Evolutionary conservation across 129 eudicot genomes (phyloP).

Genomic region (Flaveria brownii): DNA sequence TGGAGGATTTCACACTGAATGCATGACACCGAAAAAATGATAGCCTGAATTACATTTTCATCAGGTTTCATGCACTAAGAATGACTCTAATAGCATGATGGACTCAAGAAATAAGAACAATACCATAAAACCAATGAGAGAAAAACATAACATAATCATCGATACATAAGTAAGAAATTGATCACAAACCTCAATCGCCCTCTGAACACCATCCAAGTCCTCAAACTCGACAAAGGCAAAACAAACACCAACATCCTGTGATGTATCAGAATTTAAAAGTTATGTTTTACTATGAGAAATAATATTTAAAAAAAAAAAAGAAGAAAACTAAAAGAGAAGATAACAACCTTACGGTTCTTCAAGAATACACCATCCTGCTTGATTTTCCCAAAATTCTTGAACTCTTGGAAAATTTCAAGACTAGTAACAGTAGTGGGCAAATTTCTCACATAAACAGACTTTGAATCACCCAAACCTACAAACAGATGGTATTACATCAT

Average conservation of each 20-base stretch:
- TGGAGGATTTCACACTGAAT: not conserved
- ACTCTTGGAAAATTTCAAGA: conserved; percentile 65
- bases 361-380: conserved; percentile 66
- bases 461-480: conserved; percentile 55
- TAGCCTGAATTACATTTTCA: not conserved
- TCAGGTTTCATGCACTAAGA: not conserved
- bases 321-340: not conserved
- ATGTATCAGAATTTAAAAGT: conserved; percentile 2
- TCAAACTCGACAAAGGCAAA: conserved; percentile 87
- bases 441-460: conserved; percentile 90
- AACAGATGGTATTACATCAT: not conserved
- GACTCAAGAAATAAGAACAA: not conserved
- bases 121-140: not conserved
- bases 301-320: not conserved
- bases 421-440: conserved; percentile 72
- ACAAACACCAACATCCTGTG: conserved; percentile 73
- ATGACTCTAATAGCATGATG: conserved; percentile 5
- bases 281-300: conserved; percentile 10
- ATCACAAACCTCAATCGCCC: conserved; percentile 60
- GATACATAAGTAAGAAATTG: not conserved
- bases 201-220: conserved; percentile 65
- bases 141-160: not conserved
- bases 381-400: conserved; percentile 60
- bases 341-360: conserved; percentile 68
- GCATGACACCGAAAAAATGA: too few species aligned